Percentiles rank a stretch among this genome's conserved stretches.
Evolutionary conservation across 2,329 filamentous ascomycete genomes (phyloP).

Genomic region (Clonostachys rhizophaga): DNA sequence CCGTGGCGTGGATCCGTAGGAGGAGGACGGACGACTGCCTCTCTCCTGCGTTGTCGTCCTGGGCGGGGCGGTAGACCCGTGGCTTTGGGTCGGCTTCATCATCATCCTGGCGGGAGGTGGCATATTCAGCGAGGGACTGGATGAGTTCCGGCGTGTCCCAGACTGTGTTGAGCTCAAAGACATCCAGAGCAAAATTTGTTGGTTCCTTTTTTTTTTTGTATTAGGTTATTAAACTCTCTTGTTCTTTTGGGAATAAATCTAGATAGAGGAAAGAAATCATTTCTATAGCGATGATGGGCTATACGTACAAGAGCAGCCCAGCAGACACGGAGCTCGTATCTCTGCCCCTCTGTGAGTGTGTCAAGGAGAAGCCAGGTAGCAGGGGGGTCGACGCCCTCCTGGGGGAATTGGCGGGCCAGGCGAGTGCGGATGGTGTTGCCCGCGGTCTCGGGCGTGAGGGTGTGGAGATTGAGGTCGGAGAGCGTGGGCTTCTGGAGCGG

Average conservation of each 20-base stretch:
- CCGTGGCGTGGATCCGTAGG: constrained; percentile 69
- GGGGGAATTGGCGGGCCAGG: constrained; percentile 65
- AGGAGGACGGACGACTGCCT: constrained; percentile 55
- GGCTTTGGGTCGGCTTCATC: not conserved
- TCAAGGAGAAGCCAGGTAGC: constrained; percentile 78
- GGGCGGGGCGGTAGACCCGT: constrained; percentile 1
- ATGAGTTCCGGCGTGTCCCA: constrained; percentile 59
- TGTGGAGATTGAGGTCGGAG: constrained; percentile 57
- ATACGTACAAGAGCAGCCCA: constrained; percentile 84
- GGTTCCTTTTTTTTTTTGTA: constrained; percentile 62
- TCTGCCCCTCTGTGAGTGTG: constrained; percentile 61
- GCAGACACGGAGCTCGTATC: constrained; percentile 90
- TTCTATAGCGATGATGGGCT: not conserved
- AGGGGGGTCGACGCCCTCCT: constrained; percentile 42
- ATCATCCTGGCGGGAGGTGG: constrained; percentile 26
- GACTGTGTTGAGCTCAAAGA: constrained; percentile 56
- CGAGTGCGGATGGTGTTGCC: constrained; percentile 50
- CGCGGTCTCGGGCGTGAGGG: constrained; percentile 53
- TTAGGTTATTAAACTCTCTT: too few species aligned
- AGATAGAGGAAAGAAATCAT: not conserved
- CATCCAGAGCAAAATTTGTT: constrained; percentile 69
- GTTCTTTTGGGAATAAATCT: not conserved
- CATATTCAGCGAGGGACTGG: constrained; percentile 60
- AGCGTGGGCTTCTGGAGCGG: constrained; percentile 29
- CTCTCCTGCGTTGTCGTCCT: constrained; percentile 8